These are phyloP conservation scores for Irpex lacteus DNA, from an alignment of 1,284 basidiomycete genomes.

Conservation along the genomic window DNA sequence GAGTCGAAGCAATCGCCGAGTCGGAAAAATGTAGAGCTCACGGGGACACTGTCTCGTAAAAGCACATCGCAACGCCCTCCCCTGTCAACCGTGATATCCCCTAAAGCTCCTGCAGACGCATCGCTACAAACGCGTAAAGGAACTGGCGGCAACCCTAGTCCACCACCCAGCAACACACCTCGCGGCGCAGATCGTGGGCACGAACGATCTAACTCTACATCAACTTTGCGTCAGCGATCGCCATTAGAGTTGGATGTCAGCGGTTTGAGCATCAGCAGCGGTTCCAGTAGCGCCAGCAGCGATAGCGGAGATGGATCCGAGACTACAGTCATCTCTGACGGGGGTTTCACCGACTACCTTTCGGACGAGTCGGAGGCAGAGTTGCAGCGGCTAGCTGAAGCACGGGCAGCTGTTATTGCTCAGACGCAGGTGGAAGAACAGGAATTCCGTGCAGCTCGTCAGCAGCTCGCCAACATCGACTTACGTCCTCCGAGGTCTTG, in stretches of 20 bases:
- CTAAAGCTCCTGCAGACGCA: constrained; percentile 23
- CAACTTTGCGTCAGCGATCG: constrained; percentile 17
- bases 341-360: constrained; percentile 79
- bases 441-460: constrained; percentile 74
- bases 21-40: constrained; percentile 57
- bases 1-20: constrained; percentile 50
- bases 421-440: constrained; percentile 75
- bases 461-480: constrained; percentile 69
- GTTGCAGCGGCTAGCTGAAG: constrained; percentile 77
- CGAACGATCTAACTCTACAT: constrained; percentile 9
- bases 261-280: constrained; percentile 39
- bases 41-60: constrained; percentile 45
- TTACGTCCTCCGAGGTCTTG: constrained; percentile 72
- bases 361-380: constrained; percentile 84
- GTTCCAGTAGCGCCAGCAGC: constrained; percentile 35
- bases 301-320: constrained; percentile 62
- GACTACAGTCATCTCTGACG: constrained; percentile 75
- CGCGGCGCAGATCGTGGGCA: constrained; percentile 10
- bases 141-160: constrained; percentile 7
- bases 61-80: constrained; percentile 15
- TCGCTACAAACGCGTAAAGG: constrained; percentile 27
- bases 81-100: neutral
- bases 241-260: constrained; percentile 38
- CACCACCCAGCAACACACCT: constrained; percentile 3
- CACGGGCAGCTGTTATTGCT: constrained; percentile 67